These are phyloP conservation scores for Candida coquimbonensis DNA, from an alignment of 805 yeast species.

Conservation along the genomic window DNA sequence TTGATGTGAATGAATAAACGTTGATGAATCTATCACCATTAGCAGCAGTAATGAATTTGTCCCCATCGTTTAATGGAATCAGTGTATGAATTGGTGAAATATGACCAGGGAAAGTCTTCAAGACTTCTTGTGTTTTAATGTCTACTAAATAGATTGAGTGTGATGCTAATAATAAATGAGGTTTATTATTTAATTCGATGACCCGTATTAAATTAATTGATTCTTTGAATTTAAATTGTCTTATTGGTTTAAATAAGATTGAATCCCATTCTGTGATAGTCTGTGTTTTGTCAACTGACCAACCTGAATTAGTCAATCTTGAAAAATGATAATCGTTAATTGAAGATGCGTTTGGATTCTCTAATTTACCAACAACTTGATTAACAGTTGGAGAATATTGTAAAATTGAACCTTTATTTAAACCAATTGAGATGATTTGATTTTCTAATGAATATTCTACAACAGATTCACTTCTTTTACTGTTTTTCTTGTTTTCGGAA, in stretches of 20 bases:
- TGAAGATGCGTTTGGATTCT: conserved; percentile 38
- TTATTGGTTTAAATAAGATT: conserved; percentile 32
- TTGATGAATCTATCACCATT: conserved; percentile 77
- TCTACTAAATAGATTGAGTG: conserved; percentile 56
- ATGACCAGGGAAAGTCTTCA: conserved; percentile 67
- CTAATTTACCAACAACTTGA: conserved; percentile 46
- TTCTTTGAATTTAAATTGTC: conserved; percentile 34
- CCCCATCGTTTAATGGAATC: conserved; percentile 30
- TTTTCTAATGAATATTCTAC: conserved; percentile 28
- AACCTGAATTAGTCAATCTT: conserved; percentile 35
- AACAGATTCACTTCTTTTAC: conserved; percentile 19
- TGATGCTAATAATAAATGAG: conserved; percentile 54
- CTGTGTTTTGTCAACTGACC: conserved; percentile 57
- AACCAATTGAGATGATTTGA: conserved; percentile 50
- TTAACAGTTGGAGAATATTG: conserved; percentile 63
- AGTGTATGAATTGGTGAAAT: conserved; percentile 56
- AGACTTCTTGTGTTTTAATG: conserved; percentile 29
- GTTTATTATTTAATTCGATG: conserved; percentile 22
- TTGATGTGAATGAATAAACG: conserved; percentile 42
- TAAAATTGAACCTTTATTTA: conserved; percentile 56
- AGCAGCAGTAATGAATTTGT: conserved; percentile 60
- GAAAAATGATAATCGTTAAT: conserved; percentile 46
- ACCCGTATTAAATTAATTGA: conserved; percentile 26
- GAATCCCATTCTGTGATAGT: conserved; percentile 57
- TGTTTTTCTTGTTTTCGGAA: conserved; percentile 2